Conservation (phyloP, 83 land plant genomes). For the Larix sibirica region DNA sequence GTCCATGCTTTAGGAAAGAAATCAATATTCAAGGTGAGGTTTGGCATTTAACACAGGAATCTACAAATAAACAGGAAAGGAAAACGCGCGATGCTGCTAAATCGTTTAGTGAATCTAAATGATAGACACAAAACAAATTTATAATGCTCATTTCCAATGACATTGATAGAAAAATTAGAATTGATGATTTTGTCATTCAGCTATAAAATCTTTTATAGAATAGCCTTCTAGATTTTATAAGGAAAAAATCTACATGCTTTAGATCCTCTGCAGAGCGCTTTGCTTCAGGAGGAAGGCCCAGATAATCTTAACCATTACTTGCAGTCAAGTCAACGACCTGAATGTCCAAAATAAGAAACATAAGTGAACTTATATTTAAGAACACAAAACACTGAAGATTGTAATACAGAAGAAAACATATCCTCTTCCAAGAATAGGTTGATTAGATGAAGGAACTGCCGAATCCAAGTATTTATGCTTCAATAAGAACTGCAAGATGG, state of each 20-base stretch:
- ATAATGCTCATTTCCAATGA: background rate
- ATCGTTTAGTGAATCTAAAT: background rate
- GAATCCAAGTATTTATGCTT: slow-evolving; percentile 30
- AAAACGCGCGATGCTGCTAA: background rate
- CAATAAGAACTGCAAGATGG: slow-evolving; percentile 21
- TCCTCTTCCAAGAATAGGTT: background rate
- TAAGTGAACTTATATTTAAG: background rate
- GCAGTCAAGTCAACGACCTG: slow-evolving; percentile 30
- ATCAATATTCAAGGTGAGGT: too few relatives aligned
- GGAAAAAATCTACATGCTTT: background rate
- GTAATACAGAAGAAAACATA: background rate
- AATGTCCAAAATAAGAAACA: background rate
- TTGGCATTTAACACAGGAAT: too few relatives aligned
- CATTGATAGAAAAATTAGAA: background rate
- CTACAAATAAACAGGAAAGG: too few relatives aligned
- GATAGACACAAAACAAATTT: background rate
- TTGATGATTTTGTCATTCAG: too few relatives aligned
- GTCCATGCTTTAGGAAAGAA: too few relatives aligned
- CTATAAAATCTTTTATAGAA: background rate
- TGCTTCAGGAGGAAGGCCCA: slow-evolving; percentile 19
- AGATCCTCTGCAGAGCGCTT: slow-evolving; percentile 7
- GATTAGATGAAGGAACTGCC: slow-evolving; percentile 17
- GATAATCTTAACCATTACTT: slow-evolving; percentile 22
- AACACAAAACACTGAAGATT: too few relatives aligned
- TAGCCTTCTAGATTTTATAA: background rate